Conservation (phyloP, 768 basidiomycete genomes). For the Lactifluus subvellereus region DNA sequence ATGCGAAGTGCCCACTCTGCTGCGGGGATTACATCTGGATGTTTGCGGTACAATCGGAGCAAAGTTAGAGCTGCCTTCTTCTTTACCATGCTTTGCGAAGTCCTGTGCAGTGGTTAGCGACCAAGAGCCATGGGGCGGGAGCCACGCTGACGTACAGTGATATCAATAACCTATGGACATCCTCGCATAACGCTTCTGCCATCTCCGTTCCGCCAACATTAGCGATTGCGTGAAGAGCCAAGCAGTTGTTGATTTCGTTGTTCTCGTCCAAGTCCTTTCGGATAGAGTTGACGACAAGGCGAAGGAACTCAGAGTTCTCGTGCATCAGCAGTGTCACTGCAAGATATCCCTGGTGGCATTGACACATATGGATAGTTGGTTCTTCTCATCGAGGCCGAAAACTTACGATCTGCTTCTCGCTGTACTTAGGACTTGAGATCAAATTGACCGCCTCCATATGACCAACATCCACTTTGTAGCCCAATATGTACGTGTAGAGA, state of each 20-base stretch:
- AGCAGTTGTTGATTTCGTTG: slow-evolving; percentile 91
- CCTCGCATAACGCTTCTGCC: slow-evolving; percentile 91
- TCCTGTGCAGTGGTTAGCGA: slow-evolving; percentile 44
- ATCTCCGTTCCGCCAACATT: slow-evolving; percentile 98
- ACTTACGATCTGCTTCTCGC: slow-evolving; percentile 97
- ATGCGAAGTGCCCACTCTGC: slow-evolving; percentile 95
- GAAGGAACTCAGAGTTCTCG: slow-evolving; percentile 95
- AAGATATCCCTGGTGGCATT: slow-evolving; percentile 74
- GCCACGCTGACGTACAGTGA: slow-evolving; percentile 61
- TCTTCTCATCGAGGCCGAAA: slow-evolving; percentile 5
- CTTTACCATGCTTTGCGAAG: slow-evolving; percentile 92
- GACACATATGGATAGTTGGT: slow-evolving; percentile 14
- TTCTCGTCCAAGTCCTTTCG: slow-evolving; percentile 94
- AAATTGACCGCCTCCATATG: slow-evolving; percentile 99
- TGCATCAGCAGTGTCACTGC: slow-evolving; percentile 97
- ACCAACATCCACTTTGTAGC: slow-evolving; percentile 97
- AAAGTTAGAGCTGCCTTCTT: slow-evolving; percentile 97
- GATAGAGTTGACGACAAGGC: slow-evolving; percentile 96
- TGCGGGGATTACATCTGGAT: slow-evolving; percentile 88
- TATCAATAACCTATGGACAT: slow-evolving; percentile 91
- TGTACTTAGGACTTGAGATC: slow-evolving; percentile 92
- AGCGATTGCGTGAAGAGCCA: slow-evolving; percentile 96
- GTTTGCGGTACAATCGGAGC: slow-evolving; percentile 90
- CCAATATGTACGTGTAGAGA: slow-evolving; percentile 97
- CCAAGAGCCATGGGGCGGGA: slow-evolving; percentile 2